These are phyloP conservation scores for Ormosia semicastrata DNA, from an alignment of 306 rosid species.

Conservation along the genomic window DNA sequence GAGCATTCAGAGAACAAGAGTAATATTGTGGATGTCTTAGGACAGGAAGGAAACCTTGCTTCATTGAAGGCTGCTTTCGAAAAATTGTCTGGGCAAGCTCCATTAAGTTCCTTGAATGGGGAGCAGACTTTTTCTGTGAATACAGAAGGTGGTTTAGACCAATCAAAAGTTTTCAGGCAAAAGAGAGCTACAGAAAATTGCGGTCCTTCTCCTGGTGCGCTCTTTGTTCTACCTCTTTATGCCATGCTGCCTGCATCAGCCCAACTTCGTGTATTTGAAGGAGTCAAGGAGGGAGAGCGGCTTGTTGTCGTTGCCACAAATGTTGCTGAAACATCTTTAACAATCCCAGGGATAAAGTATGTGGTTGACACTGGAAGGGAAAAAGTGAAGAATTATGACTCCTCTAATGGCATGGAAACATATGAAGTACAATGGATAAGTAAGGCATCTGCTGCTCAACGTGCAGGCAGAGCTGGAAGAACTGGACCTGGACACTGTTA, in stretches of 20 bases:
- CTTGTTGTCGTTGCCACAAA: slow-evolving; percentile 90
- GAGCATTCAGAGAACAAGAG: slow-evolving; percentile 40
- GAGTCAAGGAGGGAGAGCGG: slow-evolving; percentile 71
- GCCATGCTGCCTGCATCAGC: slow-evolving; percentile 89
- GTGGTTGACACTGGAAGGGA: slow-evolving; percentile 94
- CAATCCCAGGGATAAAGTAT: slow-evolving; percentile 90
- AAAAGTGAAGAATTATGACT: slow-evolving; percentile 75
- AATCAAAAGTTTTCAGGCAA: slow-evolving; percentile 31
- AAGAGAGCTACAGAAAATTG: slow-evolving; percentile 28
- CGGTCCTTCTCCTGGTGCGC: slow-evolving; percentile 42
- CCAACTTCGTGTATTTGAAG: slow-evolving; percentile 77
- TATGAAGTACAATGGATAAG: slow-evolving; percentile 87
- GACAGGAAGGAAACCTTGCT: slow-evolving; percentile 54
- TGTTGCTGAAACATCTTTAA: slow-evolving; percentile 98
- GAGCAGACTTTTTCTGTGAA: slow-evolving; percentile 25
- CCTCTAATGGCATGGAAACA: slow-evolving; percentile 79
- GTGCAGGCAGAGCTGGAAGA: slow-evolving; percentile 92
- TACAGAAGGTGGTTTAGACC: slow-evolving; percentile 38
- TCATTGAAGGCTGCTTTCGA: slow-evolving; percentile 80
- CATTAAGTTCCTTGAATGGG: slow-evolving; percentile 34
- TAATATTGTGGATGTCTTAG: slow-evolving; percentile 40
- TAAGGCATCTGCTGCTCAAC: slow-evolving; percentile 95
- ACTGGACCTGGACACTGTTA: slow-evolving; percentile 93
- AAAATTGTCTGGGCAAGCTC: slow-evolving; percentile 48
- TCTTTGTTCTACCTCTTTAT: slow-evolving; percentile 85